Evolutionary conservation across 345 rosid species (phyloP).

Genomic region (Camelina laxa): DNA sequence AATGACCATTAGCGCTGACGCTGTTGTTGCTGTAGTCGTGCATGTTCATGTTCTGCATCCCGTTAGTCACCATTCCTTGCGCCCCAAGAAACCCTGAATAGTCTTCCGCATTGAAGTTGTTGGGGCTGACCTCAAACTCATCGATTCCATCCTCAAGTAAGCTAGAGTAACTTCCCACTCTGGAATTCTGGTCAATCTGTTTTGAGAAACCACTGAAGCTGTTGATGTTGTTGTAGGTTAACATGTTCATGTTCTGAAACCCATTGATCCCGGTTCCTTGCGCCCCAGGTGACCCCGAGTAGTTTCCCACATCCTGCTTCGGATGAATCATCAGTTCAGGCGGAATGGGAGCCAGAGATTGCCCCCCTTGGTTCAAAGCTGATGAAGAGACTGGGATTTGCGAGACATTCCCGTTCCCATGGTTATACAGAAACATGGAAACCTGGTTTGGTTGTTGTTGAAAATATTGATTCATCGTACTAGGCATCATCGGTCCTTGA

Average conservation of each 20-base stretch:
- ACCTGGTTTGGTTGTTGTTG: slow-evolving; percentile 31
- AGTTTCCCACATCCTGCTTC: not conserved
- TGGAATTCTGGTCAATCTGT: slow-evolving; percentile 5
- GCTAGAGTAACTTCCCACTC: not conserved
- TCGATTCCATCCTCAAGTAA: not conserved
- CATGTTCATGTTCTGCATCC: slow-evolving; percentile 28
- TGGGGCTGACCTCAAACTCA: not conserved
- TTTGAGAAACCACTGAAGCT: not conserved
- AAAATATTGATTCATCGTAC: slow-evolving; percentile 19
- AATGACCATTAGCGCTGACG: slow-evolving; percentile 20
- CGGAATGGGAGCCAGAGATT: slow-evolving; percentile 32
- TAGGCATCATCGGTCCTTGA: slow-evolving; percentile 23
- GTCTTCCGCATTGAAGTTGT: slow-evolving; percentile 1
- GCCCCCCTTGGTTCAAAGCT: slow-evolving; percentile 14
- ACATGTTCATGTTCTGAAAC: slow-evolving; percentile 7
- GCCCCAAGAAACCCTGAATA: slow-evolving; percentile 10
- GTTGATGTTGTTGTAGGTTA: slow-evolving; percentile 8
- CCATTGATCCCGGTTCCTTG: slow-evolving; percentile 7
- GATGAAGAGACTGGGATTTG: slow-evolving; percentile 24
- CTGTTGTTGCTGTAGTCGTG: not conserved
- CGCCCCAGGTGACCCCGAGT: slow-evolving; percentile 4
- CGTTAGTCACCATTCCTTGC: slow-evolving; percentile 11
- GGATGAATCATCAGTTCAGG: not conserved
- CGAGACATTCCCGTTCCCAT: slow-evolving; percentile 4
- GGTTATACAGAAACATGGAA: slow-evolving; percentile 18